Percentiles rank a stretch among this genome's conserved stretches.
phyloP scores from a whole-genome alignment of 75 land plant genomes.

The Cunninghamia lanceolata region DNA sequence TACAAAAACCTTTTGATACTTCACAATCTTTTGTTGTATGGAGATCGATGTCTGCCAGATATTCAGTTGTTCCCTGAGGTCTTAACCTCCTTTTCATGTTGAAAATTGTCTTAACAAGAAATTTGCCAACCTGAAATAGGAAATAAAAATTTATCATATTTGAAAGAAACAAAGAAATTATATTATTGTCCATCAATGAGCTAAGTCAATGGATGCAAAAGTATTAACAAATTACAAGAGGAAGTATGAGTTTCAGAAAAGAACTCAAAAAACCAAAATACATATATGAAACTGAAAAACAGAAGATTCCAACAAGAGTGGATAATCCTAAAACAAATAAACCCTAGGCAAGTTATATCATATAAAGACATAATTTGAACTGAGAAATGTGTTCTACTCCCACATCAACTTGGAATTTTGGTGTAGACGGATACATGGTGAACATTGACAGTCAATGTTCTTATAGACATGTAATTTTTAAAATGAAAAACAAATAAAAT shows the following conservation, averaged over 20 bases:
- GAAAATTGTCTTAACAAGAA: conserved; percentile 31
- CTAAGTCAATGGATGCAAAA: neutral
- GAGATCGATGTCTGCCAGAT: conserved; percentile 25
- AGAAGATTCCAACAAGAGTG: too few relatives aligned
- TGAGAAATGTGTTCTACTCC: neutral
- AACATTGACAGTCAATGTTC: neutral
- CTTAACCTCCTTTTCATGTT: conserved; percentile 20
- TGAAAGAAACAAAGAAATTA: neutral
- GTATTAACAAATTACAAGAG: neutral
- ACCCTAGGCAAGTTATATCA: neutral
- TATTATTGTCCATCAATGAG: neutral
- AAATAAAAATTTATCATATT: neutral
- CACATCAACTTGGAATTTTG: neutral
- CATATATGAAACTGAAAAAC: too few relatives aligned
- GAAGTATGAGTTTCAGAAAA: neutral
- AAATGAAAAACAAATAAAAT: too few relatives aligned
- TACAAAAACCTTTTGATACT: conserved; percentile 33
- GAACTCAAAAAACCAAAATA: neutral
- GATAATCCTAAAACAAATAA: too few relatives aligned
- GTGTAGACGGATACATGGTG: neutral
- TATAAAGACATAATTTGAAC: neutral
- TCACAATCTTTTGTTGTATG: conserved; percentile 22
- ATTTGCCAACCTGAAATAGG: conserved; percentile 37
- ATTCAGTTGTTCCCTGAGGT: conserved; percentile 49
- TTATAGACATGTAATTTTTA: too few relatives aligned